phyloP scores from a whole-genome alignment of 805 yeast genomes.

The Kodamaea sagamina region DNA sequence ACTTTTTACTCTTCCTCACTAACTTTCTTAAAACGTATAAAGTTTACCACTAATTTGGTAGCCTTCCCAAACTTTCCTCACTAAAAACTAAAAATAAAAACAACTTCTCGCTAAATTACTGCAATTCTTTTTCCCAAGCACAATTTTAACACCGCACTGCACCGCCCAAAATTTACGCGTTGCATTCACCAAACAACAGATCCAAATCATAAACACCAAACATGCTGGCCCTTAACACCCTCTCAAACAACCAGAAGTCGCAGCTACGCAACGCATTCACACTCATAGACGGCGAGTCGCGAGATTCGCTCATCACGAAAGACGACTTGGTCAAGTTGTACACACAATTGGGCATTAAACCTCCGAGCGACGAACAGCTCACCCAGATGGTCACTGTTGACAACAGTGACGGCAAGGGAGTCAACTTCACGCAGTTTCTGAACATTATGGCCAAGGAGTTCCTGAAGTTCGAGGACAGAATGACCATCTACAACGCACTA shows the following conservation, averaged over 20 bases:
- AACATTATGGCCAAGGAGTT: constrained; percentile 61
- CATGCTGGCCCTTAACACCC: constrained; percentile 35
- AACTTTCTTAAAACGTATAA: too few relatives aligned
- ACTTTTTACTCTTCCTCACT: too few relatives aligned
- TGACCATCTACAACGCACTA: constrained; percentile 57
- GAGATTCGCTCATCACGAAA: constrained; percentile 63
- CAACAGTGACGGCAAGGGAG: constrained; percentile 27
- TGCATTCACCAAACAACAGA: not conserved
- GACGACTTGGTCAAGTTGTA: constrained; percentile 58
- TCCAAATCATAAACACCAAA: not conserved
- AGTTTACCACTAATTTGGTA: too few relatives aligned
- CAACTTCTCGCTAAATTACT: not conserved
- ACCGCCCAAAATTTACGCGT: not conserved
- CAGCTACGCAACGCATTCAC: constrained; percentile 75
- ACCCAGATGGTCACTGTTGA: constrained; percentile 48
- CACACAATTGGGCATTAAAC: constrained; percentile 51
- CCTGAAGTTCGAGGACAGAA: constrained; percentile 52
- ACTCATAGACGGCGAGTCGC: constrained; percentile 73
- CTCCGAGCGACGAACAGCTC: constrained; percentile 45
- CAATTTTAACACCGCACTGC: not conserved
- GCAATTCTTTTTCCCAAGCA: not conserved
- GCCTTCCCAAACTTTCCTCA: too few relatives aligned
- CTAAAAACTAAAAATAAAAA: too few relatives aligned
- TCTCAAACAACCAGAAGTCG: constrained; percentile 63
- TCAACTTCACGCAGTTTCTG: constrained; percentile 68